phyloP scores from a whole-genome alignment of 345 rosid genomes.

The Salix koriyanagi region DNA sequence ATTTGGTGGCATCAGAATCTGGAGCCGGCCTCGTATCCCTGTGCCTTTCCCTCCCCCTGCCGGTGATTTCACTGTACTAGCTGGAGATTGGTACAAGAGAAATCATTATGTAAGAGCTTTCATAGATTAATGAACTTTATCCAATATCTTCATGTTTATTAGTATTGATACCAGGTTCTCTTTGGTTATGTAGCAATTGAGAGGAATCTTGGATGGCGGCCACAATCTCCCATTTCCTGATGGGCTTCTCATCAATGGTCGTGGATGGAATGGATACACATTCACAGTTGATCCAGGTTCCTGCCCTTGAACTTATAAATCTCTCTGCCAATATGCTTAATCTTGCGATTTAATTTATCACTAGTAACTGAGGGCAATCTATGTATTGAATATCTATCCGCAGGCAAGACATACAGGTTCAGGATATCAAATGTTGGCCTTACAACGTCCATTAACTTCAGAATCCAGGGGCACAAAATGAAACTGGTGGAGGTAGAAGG shows the following conservation, averaged over 20 bases:
- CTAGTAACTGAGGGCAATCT: not conserved
- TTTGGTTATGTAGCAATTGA: slow-evolving; percentile 13
- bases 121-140: not conserved
- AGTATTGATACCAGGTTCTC: not conserved
- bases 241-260: slow-evolving; percentile 34
- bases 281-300: slow-evolving; percentile 30
- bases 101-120: slow-evolving; percentile 49
- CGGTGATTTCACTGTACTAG: slow-evolving; percentile 59
- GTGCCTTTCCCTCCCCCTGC: slow-evolving; percentile 75
- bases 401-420: slow-evolving; percentile 71
- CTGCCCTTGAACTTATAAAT: not conserved
- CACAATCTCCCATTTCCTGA: slow-evolving; percentile 29
- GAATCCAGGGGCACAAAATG: slow-evolving; percentile 81
- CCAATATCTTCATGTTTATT: no score
- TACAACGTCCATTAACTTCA: slow-evolving; percentile 59
- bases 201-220: slow-evolving; percentile 25
- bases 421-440: slow-evolving; percentile 76
- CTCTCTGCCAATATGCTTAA: not conserved
- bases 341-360: not conserved
- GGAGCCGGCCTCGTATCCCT: slow-evolving; percentile 64
- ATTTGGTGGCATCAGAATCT: slow-evolving; percentile 58
- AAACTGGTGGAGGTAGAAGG: slow-evolving; percentile 76
- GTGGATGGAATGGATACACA: slow-evolving; percentile 35
- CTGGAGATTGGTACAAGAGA: slow-evolving; percentile 75
- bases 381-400: not conserved